Conservation (phyloP, 129 eudicot genomes). For the Escallonia rubra region DNA sequence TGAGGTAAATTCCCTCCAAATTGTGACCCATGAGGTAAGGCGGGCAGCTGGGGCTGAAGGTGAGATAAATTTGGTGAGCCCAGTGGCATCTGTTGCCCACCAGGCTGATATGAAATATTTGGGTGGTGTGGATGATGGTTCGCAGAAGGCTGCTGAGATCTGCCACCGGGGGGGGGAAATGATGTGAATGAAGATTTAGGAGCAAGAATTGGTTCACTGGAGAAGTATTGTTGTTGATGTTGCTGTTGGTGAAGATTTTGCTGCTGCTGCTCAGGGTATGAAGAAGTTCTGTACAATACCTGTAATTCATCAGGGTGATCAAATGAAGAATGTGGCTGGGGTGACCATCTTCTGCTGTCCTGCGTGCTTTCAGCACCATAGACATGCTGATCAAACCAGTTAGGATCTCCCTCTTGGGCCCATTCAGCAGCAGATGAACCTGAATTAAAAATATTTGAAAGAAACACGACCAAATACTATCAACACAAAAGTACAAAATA, state of each 20-base stretch:
- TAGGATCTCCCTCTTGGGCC: conserved; percentile 60
- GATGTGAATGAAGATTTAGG: conserved; percentile 77
- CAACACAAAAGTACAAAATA: not conserved
- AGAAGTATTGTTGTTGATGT: conserved; percentile 45
- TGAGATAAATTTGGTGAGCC: conserved; percentile 37
- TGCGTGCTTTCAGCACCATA: conserved; percentile 39
- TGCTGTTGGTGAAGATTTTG: conserved; percentile 43
- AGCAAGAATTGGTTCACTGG: conserved; percentile 66
- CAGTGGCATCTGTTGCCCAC: conserved; percentile 44
- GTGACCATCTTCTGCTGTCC: conserved; percentile 54
- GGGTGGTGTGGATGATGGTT: conserved; percentile 38
- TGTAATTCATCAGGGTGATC: conserved; percentile 38
- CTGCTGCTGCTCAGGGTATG: conserved; percentile 73
- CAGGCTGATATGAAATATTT: conserved; percentile 38
- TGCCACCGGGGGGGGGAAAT: conserved; percentile 66
- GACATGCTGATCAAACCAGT: conserved; percentile 53
- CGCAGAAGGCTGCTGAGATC: conserved; percentile 57
- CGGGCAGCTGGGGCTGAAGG: conserved; percentile 49
- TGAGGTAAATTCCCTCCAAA: conserved; percentile 61
- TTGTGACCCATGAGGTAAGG: conserved; percentile 52
- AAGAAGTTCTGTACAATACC: conserved; percentile 55
- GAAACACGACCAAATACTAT: not conserved
- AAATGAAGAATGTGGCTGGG: conserved; percentile 47
- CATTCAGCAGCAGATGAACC: conserved; percentile 82
- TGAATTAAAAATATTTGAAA: conserved; percentile 13